Percentiles rank a stretch among this genome's conserved stretches.
Conservation (phyloP, 305 asterid species). For the Fraxinus platypoda region DNA sequence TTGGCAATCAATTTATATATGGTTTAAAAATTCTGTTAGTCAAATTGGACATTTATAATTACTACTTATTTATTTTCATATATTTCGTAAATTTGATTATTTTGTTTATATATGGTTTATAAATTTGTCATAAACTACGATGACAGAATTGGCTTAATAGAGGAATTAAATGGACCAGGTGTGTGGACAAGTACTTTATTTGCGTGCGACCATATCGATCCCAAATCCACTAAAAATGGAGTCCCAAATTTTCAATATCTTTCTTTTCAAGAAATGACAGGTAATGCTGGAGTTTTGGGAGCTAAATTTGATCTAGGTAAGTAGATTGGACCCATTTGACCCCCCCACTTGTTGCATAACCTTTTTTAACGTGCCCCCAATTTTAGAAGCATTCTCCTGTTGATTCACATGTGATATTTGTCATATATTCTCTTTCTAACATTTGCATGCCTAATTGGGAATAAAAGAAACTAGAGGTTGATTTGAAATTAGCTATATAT, state of each 20-base stretch:
- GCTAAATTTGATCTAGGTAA: conserved; percentile 42
- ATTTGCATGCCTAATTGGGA: conserved; percentile 8
- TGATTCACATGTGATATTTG: conserved; percentile 34
- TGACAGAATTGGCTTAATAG: neutral
- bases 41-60: no score
- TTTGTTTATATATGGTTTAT: no score
- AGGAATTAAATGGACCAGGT: conserved; percentile 12
- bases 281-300: conserved; percentile 53
- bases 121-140: no score
- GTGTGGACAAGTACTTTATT: conserved; percentile 35
- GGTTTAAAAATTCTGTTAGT: no score
- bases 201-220: conserved; percentile 72
- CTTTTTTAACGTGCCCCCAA: conserved; percentile 43
- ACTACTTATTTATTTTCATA: neutral
- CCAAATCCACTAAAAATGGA: conserved; percentile 22
- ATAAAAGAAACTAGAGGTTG: neutral
- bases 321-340: conserved; percentile 55
- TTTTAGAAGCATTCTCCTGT: conserved; percentile 35
- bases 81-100: neutral
- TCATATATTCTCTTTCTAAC: neutral
- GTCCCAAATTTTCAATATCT: conserved; percentile 6
- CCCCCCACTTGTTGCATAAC: conserved; percentile 56
- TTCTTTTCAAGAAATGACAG: conserved; percentile 34
- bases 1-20: no score
- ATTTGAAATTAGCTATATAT: neutral